Evolutionary conservation across 306 rosid genomes (phyloP), one percentile per base, ranked within the genome.

Genomic region (Erythrophleum fordii): DNA sequence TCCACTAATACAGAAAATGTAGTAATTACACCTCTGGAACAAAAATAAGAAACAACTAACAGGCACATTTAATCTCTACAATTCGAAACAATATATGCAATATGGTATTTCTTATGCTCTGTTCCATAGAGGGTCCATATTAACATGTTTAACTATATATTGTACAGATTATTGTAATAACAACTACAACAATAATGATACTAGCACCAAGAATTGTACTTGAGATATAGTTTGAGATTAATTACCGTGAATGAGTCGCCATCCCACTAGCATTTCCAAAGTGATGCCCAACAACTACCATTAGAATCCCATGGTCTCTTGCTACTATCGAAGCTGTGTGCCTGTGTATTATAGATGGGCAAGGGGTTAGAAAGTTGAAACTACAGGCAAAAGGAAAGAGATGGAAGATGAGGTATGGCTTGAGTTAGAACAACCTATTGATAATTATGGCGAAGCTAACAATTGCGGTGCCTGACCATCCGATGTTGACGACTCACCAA

Each of bases 201-300:
- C 67, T 9, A 56, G 75, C 70, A 71, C 49, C 52, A 73, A 7
- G 84, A 34, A 4, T 29, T 82, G 72, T 34, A 62, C 72, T 61
- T 22, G 29, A 34, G 51, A 66, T 20, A 59, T 7, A 68, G 83
- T 61, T 86, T 62, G 55, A 82, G 90, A 86, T 62, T 83, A 79
- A 26, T 91, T 96, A 96, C 99, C 93, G 99, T 79, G 99, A 80
- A 73, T 85, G 99, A 75, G 99, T 97, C 92, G 99, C 98, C 99
- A 96, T 96, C 86, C 99, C 99, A 79, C 99, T 96, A 55, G 99
- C 99, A 84, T 93, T 90, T 78, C 99, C 99, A 68, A 92, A 96
- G 87, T 80, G 85, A 88, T 96, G 96, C 69, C 97, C 99, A 14
- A 98, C 88, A 83, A 96, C 99, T 72, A 96, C 85, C 70, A 96